Percentiles rank a stretch among this genome's conserved stretches.
phyloP scores from a whole-genome alignment of 306 rosid species.

The Cotoneaster glaucophyllus region DNA sequence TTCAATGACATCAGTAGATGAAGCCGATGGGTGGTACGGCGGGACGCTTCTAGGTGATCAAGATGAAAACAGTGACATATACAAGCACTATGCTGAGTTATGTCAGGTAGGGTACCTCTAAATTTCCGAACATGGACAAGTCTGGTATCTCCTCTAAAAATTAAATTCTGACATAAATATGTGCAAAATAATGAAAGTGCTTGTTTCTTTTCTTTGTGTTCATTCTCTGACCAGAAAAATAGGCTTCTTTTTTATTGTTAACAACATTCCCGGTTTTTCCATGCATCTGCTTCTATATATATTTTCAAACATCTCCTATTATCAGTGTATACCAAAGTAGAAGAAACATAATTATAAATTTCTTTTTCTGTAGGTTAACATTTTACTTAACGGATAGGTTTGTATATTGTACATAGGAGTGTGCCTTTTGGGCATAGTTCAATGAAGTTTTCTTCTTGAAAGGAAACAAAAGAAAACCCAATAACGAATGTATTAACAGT shows the following conservation, averaged over 20 bases:
- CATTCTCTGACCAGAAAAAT: background rate
- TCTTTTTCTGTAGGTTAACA: background rate
- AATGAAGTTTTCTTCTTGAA: background rate
- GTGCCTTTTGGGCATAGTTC: background rate
- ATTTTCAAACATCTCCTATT: background rate
- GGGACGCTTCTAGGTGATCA: conserved; percentile 80
- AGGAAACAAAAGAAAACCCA: background rate
- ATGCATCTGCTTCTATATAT: background rate
- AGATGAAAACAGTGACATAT: conserved; percentile 80
- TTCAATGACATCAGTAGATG: conserved; percentile 58
- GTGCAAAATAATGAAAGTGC: background rate
- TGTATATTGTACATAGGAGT: background rate
- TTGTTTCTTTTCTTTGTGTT: background rate
- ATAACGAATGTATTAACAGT: background rate
- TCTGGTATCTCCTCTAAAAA: background rate
- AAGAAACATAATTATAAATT: background rate
- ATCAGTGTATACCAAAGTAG: background rate
- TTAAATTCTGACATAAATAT: background rate
- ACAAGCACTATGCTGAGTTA: conserved; percentile 74
- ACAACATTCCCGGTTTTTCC: too few species aligned
- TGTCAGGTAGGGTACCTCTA: conserved; percentile 62
- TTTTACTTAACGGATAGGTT: background rate
- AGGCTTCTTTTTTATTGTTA: background rate
- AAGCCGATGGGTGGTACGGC: conserved; percentile 86
- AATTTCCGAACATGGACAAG: background rate